These are phyloP conservation scores for Xanthoconium purpureum DNA, from an alignment of 768 basidiomycete genomes.

Conservation along the genomic window DNA sequence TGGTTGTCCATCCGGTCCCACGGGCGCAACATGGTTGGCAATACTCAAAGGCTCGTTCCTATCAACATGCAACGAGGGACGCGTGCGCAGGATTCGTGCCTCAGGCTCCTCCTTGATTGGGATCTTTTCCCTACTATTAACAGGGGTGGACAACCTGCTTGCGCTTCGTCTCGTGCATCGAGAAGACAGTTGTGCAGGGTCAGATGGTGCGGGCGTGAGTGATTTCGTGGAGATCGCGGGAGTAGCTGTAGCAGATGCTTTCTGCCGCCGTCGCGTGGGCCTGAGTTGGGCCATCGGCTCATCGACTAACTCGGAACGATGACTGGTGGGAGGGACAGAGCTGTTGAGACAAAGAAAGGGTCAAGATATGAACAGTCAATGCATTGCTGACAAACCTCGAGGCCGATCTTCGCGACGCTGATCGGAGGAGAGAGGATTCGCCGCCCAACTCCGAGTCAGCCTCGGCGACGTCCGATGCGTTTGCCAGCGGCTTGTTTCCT, in stretches of 20 bases:
- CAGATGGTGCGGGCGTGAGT: conserved; percentile 33
- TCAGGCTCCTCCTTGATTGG: conserved; percentile 50
- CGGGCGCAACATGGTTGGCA: conserved; percentile 42
- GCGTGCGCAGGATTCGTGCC: conserved; percentile 48
- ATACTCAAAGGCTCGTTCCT: conserved; percentile 38
- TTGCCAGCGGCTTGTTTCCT: conserved; percentile 46
- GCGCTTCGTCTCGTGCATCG: conserved; percentile 28
- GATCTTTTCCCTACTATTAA: conserved; percentile 35
- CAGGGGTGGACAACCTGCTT: conserved; percentile 33
- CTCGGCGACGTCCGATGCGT: conserved; percentile 45
- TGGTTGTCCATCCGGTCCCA: conserved; percentile 63
- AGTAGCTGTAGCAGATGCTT: conserved; percentile 40
- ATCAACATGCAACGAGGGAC: conserved; percentile 39
- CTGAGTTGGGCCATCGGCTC: conserved; percentile 39
- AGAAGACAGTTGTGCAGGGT: conserved; percentile 26
- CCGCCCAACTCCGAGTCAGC: conserved; percentile 51
- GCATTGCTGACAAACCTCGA: conserved; percentile 22
- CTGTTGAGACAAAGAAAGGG: conserved; percentile 11
- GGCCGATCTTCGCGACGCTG: conserved; percentile 26
- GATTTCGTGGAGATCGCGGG: conserved; percentile 47
- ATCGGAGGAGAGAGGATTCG: conserved; percentile 22
- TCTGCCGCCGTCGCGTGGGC: conserved; percentile 58
- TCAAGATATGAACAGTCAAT: conserved; percentile 10
- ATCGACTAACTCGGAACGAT: conserved; percentile 27
- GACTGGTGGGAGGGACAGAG: conserved; percentile 27